Percentiles rank a stretch among this genome's conserved stretches.
Conservation (phyloP, 78 protist species). For the Planoprotostelium fungivorum region DNA sequence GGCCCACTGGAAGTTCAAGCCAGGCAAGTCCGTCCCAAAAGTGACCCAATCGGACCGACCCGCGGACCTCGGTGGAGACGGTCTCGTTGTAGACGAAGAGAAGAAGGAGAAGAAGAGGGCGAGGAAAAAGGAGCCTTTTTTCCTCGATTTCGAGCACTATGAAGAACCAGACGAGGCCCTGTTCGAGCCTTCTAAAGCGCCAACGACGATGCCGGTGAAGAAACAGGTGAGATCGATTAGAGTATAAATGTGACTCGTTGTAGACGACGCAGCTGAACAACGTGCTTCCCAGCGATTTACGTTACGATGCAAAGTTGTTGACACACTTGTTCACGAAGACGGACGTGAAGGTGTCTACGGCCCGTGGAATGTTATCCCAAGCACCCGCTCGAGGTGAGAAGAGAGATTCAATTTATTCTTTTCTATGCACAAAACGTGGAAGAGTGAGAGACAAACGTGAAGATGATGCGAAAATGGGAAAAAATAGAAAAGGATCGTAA, state of each 20-base stretch:
- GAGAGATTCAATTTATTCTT: too few species aligned
- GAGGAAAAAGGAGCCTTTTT: background rate
- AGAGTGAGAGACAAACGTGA: too few species aligned
- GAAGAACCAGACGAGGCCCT: background rate
- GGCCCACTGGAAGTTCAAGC: slow-evolving; percentile 66
- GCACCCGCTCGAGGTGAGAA: too few species aligned
- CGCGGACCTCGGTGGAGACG: too few species aligned
- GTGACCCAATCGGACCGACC: too few species aligned
- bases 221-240: background rate
- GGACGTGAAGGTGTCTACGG: background rate
- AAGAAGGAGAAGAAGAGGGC: background rate
- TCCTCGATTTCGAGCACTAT: background rate
- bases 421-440: too few species aligned
- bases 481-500: background rate
- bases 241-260: background rate
- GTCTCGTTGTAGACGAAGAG: too few species aligned
- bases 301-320: background rate
- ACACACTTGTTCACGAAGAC: background rate
- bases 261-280: background rate
- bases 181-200: background rate
- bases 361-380: background rate
- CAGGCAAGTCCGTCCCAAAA: too few species aligned
- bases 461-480: background rate
- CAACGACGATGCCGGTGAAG: background rate
- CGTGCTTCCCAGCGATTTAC: background rate